Conservation (phyloP, 306 rosid species). For the Cucurbita ficifolia region DNA sequence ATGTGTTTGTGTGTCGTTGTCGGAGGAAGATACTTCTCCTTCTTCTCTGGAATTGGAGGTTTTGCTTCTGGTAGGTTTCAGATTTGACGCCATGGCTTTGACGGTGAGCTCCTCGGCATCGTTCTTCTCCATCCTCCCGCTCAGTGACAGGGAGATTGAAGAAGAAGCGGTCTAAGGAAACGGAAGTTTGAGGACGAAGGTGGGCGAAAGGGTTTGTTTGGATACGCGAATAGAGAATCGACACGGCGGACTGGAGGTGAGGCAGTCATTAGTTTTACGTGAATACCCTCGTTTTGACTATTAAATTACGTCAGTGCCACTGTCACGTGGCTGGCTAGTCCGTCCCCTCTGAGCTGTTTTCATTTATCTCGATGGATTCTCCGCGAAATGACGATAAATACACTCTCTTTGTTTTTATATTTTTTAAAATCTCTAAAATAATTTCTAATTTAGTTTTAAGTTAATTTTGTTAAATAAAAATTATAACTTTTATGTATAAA, state of each 20-base stretch:
- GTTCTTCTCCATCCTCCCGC: conserved; percentile 20
- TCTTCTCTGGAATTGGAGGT: conserved; percentile 52
- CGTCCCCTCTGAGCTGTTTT: background rate
- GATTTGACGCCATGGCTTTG: conserved; percentile 10
- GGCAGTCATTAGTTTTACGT: background rate
- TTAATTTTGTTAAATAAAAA: too few species aligned
- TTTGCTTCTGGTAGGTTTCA: background rate
- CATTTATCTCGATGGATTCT: too few species aligned
- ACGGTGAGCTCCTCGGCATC: conserved; percentile 15
- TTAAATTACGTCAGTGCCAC: background rate
- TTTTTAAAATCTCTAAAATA: too few species aligned
- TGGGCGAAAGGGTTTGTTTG: background rate
- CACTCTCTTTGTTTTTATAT: too few species aligned
- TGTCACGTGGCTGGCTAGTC: background rate
- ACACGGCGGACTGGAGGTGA: background rate
- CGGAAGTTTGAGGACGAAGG: background rate
- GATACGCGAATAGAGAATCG: background rate
- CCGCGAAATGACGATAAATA: too few species aligned
- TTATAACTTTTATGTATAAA: too few species aligned
- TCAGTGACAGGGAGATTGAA: background rate
- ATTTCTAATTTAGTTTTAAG: too few species aligned
- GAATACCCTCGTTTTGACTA: background rate
- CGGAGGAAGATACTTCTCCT: conserved; percentile 70
- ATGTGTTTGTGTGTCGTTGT: conserved; percentile 18
- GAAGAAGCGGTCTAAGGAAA: background rate